Evolutionary conservation across 23 red algal genomes (phyloP), one percentile per base, ranked within the genome.

Genomic region (Gracilariopsis chorda): DNA sequence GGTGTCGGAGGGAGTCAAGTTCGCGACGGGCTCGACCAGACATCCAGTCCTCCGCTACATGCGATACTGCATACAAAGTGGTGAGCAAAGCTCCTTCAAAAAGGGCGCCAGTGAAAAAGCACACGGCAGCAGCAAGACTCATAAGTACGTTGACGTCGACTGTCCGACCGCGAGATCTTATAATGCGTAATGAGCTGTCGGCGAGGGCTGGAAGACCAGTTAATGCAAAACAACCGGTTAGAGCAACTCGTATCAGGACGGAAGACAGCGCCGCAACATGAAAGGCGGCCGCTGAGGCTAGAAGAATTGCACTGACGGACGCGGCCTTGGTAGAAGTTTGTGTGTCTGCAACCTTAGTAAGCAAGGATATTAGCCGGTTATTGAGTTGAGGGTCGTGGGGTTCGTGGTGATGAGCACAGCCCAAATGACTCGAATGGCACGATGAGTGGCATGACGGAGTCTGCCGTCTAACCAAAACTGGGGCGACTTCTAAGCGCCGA

Each of bases 141-240:
- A 98, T 98, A 48, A 98, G 87, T 43, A 95, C 77, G 62, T 98
- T 86, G 27, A 95, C 90, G 88, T 92, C 67, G 32, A 88, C 34
- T 25, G 77, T 86, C 28, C 58, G 52, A 30, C 39, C 41, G 3
- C 72, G 88, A 47, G 55, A 47, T 34, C 62, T 44, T 28, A 91
- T 53, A 1, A 91, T n/a, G 37, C 59, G 58, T 19, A 67, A 58
- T 25, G 58, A 24, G 39, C 65, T 78, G 19, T 80, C 37, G 0
- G 70, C 75, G 20, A 91, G 45, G 9, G 88, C 55, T 0, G 88
- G 88, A 24, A 91, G 75, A 49, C 88, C 74, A 0, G 88, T 67
- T 47, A 91, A 75, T 10, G 33, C 33, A 46, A 80, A 52, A 39
- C 65, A 81, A 0, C 41, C 41, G 3, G 49, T 37, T 13, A 91